Conservation (phyloP, 1,139 yeast genomes). For the Saccharomyces hybrid region DNA sequence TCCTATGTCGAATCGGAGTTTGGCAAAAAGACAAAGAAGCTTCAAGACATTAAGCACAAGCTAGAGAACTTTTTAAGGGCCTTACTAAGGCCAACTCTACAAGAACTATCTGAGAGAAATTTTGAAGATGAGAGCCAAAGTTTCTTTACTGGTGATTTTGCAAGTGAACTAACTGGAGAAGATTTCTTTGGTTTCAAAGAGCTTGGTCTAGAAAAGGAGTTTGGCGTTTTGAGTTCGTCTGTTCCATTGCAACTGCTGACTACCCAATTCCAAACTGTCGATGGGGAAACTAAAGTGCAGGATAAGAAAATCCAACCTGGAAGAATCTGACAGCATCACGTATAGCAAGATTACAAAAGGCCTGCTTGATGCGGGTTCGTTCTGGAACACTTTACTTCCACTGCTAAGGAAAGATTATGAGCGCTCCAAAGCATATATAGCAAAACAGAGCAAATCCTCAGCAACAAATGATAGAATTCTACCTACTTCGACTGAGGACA, state of each 20-base stretch:
- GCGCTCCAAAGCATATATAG: constrained; percentile 41
- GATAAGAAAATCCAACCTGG: constrained; percentile 52
- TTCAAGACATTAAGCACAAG: constrained; percentile 60
- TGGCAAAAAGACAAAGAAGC: constrained; percentile 58
- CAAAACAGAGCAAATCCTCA: constrained; percentile 46
- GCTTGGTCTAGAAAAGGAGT: constrained; percentile 86
- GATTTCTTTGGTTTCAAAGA: constrained; percentile 97
- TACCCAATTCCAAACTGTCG: constrained; percentile 62
- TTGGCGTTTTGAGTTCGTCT: constrained; percentile 75
- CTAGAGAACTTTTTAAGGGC: constrained; percentile 72
- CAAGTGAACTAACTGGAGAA: constrained; percentile 76
- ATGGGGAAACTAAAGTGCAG: constrained; percentile 40
- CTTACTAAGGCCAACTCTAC: constrained; percentile 72
- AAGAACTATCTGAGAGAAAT: constrained; percentile 66
- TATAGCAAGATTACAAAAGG: constrained; percentile 44
- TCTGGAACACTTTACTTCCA: constrained; percentile 38
- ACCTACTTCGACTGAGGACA: constrained; percentile 30
- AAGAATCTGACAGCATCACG: constrained; percentile 51
- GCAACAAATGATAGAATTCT: constrained; percentile 35
- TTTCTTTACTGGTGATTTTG: constrained; percentile 88
- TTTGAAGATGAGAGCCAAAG: constrained; percentile 90
- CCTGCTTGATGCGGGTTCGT: constrained; percentile 53
- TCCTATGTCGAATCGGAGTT: constrained; percentile 69
- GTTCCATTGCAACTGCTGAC: constrained; percentile 78
- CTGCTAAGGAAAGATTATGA: constrained; percentile 47